These are phyloP conservation scores for Didymella pinodella DNA, from an alignment of 2,329 filamentous ascomycete genomes.

Conservation along the genomic window DNA sequence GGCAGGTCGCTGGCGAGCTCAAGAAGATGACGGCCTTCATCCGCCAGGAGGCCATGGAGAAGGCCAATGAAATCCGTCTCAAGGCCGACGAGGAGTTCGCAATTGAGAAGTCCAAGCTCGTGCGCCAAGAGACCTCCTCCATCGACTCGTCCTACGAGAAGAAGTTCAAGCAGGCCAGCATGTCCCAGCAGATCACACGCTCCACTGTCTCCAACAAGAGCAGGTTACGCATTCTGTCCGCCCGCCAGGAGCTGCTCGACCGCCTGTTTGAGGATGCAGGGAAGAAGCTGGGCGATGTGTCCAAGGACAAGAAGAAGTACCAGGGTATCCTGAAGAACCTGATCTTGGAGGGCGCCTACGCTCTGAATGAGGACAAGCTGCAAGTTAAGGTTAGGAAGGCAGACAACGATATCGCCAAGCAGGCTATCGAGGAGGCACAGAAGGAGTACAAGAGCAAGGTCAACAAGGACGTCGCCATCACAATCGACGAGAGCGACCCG, in stretches of 20 bases:
- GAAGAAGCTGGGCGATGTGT: constrained; percentile 71
- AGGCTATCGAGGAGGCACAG: constrained; percentile 77
- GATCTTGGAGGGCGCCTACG: constrained; percentile 89
- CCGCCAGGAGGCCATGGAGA: constrained; percentile 96
- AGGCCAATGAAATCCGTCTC: constrained; percentile 95
- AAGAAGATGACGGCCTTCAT: constrained; percentile 99
- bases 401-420: constrained; percentile 78
- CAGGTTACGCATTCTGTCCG: constrained; percentile 83
- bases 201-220: constrained; percentile 97
- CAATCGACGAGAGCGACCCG: constrained; percentile 79
- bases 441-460: constrained; percentile 84
- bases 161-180: constrained; percentile 98
- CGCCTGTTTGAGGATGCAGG: constrained; percentile 83
- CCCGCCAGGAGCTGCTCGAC: constrained; percentile 90
- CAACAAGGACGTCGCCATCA: constrained; percentile 72
- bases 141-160: constrained; percentile 96
- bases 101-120: constrained; percentile 98
- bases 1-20: constrained; percentile 93
- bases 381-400: constrained; percentile 78
- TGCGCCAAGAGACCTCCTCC: constrained; percentile 89
- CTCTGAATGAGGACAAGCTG: constrained; percentile 81
- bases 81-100: constrained; percentile 99
- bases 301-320: constrained; percentile 78
- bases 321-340: constrained; percentile 77
- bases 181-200: constrained; percentile 98